Evolutionary conservation across 73 alveolate genomes (phyloP).

Genomic region (Paramecium pentaurelia): DNA sequence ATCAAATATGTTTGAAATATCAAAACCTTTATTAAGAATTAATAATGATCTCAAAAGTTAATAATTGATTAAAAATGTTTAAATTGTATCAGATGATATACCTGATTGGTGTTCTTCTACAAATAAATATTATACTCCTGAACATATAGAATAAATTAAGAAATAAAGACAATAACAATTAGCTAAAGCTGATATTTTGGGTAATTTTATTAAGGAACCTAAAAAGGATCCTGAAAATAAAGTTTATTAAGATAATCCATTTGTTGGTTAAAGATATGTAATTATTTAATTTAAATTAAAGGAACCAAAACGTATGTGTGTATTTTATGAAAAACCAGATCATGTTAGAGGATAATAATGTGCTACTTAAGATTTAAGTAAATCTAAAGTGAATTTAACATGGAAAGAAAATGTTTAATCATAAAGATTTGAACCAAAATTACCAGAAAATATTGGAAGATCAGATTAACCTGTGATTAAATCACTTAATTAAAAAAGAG

Average conservation of each 20-base stretch:
- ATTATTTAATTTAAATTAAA: background rate
- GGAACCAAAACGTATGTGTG: constrained; percentile 56
- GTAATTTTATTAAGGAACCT: constrained; percentile 47
- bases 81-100: constrained; percentile 51
- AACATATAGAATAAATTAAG: constrained; percentile 39
- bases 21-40: constrained; percentile 50
- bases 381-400: constrained; percentile 43
- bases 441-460: constrained; percentile 30
- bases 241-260: constrained; percentile 44
- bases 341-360: constrained; percentile 12
- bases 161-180: constrained; percentile 38
- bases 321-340: constrained; percentile 45
- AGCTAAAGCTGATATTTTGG: constrained; percentile 58
- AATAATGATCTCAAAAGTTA: constrained; percentile 47
- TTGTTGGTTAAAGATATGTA: constrained; percentile 57
- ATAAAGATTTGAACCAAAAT: constrained; percentile 51
- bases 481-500: constrained; percentile 15
- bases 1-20: constrained; percentile 53
- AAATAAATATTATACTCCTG: constrained; percentile 57
- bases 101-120: constrained; percentile 58
- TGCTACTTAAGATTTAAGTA: constrained; percentile 29
- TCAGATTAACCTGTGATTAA: constrained; percentile 38
- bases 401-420: constrained; percentile 45
- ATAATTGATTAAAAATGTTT: constrained; percentile 43
- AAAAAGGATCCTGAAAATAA: constrained; percentile 46